Percentiles rank a stretch among this genome's conserved stretches.
Conservation (phyloP, 1,139 yeast species). For the Taphrina communis region DNA sequence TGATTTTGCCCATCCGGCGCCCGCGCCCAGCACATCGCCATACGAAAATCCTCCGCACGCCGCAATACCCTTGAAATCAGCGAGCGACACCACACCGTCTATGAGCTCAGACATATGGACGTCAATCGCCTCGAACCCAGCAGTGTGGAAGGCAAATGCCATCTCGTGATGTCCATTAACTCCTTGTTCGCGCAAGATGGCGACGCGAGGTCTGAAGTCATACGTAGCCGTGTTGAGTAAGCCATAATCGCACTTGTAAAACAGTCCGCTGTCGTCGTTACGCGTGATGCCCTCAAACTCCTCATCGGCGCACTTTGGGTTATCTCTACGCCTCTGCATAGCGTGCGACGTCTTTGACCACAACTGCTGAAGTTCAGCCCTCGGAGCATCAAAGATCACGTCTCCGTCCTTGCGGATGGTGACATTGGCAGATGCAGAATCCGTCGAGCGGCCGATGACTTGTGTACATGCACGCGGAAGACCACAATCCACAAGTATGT, state of each 20-base stretch:
- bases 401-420: conserved; percentile 58
- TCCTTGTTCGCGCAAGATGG: conserved; percentile 97
- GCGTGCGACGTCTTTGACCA: conserved; percentile 93
- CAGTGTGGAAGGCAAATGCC: conserved; percentile 96
- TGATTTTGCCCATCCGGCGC: conserved; percentile 99
- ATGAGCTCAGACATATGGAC: conserved; percentile 96
- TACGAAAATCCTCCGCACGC: conserved; percentile 99
- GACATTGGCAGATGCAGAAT: conserved; percentile 60
- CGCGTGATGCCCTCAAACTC: conserved; percentile 78
- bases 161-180: conserved; percentile 97
- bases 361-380: conserved; percentile 75
- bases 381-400: conserved; percentile 59
- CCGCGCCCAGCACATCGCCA: conserved; percentile 99
- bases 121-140: conserved; percentile 91
- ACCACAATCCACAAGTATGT: conserved; percentile 63
- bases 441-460: conserved; percentile 69
- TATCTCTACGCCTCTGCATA: conserved; percentile 90
- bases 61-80: conserved; percentile 87
- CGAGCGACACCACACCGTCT: conserved; percentile 71
- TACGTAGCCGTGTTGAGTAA: conserved; percentile 51
- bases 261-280: conserved; percentile 87
- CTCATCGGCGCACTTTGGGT: conserved; percentile 86
- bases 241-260: conserved; percentile 54
- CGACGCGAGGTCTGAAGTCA: conserved; percentile 74
- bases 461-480: conserved; percentile 63